Percentiles rank a stretch among this genome's conserved stretches.
Conservation (phyloP, 2,329 filamentous ascomycete genomes). For the Sclerotinia borealis region DNA sequence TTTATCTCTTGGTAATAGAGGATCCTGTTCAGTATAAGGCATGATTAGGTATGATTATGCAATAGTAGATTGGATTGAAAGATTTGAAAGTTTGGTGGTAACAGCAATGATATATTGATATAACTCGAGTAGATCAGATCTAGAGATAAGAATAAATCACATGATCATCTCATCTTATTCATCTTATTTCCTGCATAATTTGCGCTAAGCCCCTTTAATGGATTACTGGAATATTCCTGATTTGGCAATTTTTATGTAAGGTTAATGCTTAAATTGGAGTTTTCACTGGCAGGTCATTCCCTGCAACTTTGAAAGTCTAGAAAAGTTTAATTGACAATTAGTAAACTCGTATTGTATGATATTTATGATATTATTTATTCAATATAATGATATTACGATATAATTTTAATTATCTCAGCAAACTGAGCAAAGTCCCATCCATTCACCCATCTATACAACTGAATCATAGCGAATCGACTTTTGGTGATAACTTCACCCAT, state of each 20-base stretch:
- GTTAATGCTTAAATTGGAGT: neutral
- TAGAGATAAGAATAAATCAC: neutral
- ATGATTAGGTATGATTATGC: neutral
- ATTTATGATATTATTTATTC: no score
- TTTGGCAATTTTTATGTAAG: neutral
- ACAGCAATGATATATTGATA: neutral
- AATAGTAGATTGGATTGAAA: neutral
- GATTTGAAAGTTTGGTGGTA: neutral
- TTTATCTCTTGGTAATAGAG: conserved; percentile 27
- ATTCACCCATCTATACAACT: no score
- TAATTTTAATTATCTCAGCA: no score
- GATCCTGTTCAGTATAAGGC: conserved; percentile 26
- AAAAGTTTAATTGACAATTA: no score
- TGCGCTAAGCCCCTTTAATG: conserved; percentile 7
- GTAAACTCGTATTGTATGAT: no score
- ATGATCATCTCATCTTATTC: neutral
- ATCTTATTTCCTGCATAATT: neutral
- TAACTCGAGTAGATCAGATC: neutral
- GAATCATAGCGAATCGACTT: no score
- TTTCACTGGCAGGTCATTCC: no score
- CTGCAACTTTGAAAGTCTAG: no score
- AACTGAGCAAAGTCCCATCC: no score
- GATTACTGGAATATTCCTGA: conserved; percentile 1
- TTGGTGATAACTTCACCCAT: neutral
- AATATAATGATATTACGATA: no score